Evolutionary conservation across 345 rosid species (phyloP).

Genomic region (Euphorbia tirucalli): DNA sequence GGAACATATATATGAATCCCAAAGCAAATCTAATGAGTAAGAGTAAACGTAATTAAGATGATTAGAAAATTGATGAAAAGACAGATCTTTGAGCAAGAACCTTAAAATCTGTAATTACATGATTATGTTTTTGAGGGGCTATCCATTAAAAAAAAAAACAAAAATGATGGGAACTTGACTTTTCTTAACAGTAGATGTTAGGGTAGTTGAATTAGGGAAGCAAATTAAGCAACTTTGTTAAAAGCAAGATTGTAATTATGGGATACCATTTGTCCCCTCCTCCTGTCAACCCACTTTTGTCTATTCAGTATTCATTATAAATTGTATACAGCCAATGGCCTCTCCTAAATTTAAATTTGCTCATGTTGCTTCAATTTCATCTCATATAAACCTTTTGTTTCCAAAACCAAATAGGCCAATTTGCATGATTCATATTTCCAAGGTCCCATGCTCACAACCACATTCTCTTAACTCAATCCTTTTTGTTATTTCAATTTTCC

Average conservation of each 20-base stretch:
- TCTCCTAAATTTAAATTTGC: background rate
- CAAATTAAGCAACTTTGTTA: conserved; percentile 10
- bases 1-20: background rate
- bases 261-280: conserved; percentile 46
- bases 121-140: background rate
- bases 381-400: background rate
- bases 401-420: conserved; percentile 3
- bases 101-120: background rate
- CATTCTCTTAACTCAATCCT: background rate
- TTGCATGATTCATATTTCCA: conserved; percentile 10
- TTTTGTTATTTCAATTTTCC: background rate
- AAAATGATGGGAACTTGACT: conserved; percentile 8
- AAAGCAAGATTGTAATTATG: conserved; percentile 30
- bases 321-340: background rate
- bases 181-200: background rate
- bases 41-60: background rate
- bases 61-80: background rate
- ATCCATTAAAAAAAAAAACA: too few relatives aligned
- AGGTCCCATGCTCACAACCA: background rate
- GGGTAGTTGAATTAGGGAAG: conserved; percentile 1
- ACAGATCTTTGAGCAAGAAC: background rate
- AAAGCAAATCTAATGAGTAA: too few relatives aligned
- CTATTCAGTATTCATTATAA: background rate
- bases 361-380: background rate
- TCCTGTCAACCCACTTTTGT: conserved; percentile 28